Evolutionary conservation across 2,329 filamentous ascomycete species (phyloP), one percentile per base, ranked within the genome.

Genomic region (Phialocephala sp.): DNA sequence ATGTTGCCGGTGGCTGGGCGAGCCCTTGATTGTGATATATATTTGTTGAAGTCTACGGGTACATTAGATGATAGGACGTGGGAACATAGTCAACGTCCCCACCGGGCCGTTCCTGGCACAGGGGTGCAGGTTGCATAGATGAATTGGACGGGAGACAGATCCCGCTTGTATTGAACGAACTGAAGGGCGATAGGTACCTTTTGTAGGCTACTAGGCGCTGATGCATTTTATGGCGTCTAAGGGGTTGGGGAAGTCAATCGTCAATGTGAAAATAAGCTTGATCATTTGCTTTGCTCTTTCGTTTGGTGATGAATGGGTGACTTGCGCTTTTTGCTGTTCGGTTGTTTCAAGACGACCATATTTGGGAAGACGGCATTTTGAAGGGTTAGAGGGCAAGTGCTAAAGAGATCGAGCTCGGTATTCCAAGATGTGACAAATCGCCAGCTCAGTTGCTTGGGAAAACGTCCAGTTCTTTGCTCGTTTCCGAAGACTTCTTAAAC

Each of bases 1-100:
- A 97, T 67, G 93, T 97, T 73, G 94, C 94, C 57, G 95, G 95
- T 72, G 95, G 95, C 66, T 99, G 94, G 93, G 88, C 91, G 15
- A 76, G 75, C 64, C 75, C 76, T 66, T 77, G 72, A 76, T 66
- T 61, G 24, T 54, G 50, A 35, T 27, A 54, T 54, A 54, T 54
- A 15, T 54, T 52, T 52, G 24, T 15, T 8, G 14, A 54, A 12
- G 12, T 11, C 24, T 11, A 27, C 50, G 50, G 6, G 12, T 18
- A 65, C 56, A 58, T 60, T 43, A 56, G 11, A 65, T 36, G 27
- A 50, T 41, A n/a, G 36, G 50, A 59, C 43, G 43, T 60, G 45
- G 50, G 50, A 54, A 54, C 50, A 55, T 63, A 59, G n/a, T n/a
- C n/a, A n/a, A n/a, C n/a, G n/a, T n/a, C n/a, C n/a, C n/a, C n/a